phyloP scores from a whole-genome alignment of 192 early-diverging fungal genomes.

The Mortierella alpina region DNA sequence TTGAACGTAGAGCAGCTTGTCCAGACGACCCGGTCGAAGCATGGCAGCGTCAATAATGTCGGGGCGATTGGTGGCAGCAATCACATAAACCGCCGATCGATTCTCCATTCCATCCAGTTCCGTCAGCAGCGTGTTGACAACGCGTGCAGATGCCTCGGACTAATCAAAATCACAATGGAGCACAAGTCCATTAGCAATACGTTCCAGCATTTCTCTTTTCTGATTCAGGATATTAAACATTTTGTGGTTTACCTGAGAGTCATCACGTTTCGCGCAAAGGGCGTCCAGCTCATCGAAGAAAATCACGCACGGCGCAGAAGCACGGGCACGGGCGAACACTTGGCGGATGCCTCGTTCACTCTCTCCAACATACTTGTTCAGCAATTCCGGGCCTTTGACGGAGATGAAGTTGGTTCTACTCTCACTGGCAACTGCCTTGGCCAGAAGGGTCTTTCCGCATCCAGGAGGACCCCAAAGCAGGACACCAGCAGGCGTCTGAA shows the following conservation, averaged over 20 bases:
- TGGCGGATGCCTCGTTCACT: conserved; percentile 96
- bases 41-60: conserved; percentile 99
- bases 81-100: conserved; percentile 91
- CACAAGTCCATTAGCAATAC: conserved; percentile 2
- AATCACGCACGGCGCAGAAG: conserved; percentile 94
- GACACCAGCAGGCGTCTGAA: conserved; percentile 91
- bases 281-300: conserved; percentile 99
- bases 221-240: conserved; percentile 10
- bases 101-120: conserved; percentile 96
- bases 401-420: conserved; percentile 98
- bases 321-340: conserved; percentile 93
- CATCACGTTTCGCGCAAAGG: conserved; percentile 89
- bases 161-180: conserved; percentile 31
- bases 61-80: conserved; percentile 97
- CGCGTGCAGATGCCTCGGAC: conserved; percentile 89
- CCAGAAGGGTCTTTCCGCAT: conserved; percentile 97
- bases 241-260: conserved; percentile 72
- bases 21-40: conserved; percentile 95
- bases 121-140: conserved; percentile 97
- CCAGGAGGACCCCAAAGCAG: conserved; percentile 98
- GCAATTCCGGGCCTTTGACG: conserved; percentile 96
- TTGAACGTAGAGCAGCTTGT: conserved; percentile 98
- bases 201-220: not conserved
- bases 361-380: conserved; percentile 99
- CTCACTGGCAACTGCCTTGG: conserved; percentile 98